Conservation (phyloP, 768 basidiomycete species). For the Mycena latifolia region DNA sequence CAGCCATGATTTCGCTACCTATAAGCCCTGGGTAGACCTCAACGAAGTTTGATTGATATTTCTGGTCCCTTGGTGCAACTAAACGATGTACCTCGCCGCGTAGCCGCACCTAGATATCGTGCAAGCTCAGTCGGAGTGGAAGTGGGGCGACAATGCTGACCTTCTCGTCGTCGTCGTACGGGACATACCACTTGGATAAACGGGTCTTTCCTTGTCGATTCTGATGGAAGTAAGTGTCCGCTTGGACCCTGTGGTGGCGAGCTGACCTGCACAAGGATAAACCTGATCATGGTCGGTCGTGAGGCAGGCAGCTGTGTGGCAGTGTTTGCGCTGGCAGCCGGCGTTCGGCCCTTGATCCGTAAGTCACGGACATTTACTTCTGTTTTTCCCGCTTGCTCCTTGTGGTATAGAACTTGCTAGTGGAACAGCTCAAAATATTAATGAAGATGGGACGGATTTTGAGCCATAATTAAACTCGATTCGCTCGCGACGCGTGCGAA, state of each 20-base stretch:
- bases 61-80: constrained; percentile 97
- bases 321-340: too few species aligned
- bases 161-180: constrained; percentile 99
- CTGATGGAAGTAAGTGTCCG: constrained; percentile 54
- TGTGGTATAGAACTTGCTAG: too few species aligned
- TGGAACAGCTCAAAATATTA: too few species aligned
- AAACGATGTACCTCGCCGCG: constrained; percentile 97
- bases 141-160: constrained; percentile 50
- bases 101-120: constrained; percentile 76
- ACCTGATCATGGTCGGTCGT: constrained; percentile 77
- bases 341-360: too few species aligned
- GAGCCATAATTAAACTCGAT: too few species aligned
- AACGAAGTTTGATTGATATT: constrained; percentile 99
- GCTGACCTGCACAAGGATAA: constrained; percentile 94
- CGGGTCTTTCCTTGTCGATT: constrained; percentile 99
- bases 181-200: constrained; percentile 98
- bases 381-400: too few species aligned
- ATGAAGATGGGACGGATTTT: too few species aligned
- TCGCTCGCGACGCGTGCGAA: too few species aligned
- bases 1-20: neutral
- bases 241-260: neutral
- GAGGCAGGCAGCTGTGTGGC: too few species aligned
- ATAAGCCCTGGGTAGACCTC: constrained; percentile 67
- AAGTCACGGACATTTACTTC: too few species aligned
- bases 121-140: neutral